A percentile compares a stretch with the other conserved stretches of the same genome.
These are phyloP conservation scores for Aureobasidium sp. DNA, from an alignment of 2,329 filamentous ascomycete species.

Conservation along the genomic window DNA sequence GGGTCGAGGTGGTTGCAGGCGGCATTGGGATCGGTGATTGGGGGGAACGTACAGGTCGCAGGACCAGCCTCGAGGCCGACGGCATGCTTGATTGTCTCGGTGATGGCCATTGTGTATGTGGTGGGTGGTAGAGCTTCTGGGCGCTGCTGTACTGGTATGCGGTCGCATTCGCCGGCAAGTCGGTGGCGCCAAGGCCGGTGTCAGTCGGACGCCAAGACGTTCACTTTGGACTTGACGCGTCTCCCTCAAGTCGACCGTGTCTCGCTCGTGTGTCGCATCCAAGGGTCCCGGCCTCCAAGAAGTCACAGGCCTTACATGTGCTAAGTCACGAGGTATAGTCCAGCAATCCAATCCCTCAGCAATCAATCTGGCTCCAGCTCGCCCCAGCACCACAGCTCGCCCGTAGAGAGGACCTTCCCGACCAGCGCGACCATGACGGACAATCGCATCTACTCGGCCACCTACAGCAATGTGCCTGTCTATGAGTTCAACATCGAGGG, in stretches of 20 bases:
- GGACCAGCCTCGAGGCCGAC: conserved; percentile 37
- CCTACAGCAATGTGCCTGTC: conserved; percentile 68
- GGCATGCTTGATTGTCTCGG: conserved; percentile 42
- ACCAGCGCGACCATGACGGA: conserved; percentile 17
- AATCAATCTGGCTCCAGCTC: background rate
- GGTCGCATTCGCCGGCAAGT: conserved; percentile 5
- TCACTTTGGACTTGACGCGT: background rate
- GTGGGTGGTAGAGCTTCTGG: too few species aligned
- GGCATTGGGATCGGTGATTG: background rate
- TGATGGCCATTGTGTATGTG: conserved; percentile 33
- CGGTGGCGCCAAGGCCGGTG: background rate
- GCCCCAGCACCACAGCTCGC: background rate
- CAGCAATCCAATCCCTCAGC: background rate
- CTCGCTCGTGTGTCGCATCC: background rate
- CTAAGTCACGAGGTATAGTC: background rate
- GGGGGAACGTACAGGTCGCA: conserved; percentile 28
- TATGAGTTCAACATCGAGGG: conserved; percentile 84
- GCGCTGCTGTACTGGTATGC: background rate
- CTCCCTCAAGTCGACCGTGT: background rate
- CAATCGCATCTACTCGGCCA: conserved; percentile 52
- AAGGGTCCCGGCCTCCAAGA: background rate
- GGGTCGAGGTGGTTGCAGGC: background rate
- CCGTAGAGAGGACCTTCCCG: background rate
- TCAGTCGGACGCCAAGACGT: background rate
- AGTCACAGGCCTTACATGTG: background rate